These are phyloP conservation scores for Purpureocillium lavendulum DNA, from an alignment of 2,329 filamentous ascomycete genomes.

Conservation along the genomic window DNA sequence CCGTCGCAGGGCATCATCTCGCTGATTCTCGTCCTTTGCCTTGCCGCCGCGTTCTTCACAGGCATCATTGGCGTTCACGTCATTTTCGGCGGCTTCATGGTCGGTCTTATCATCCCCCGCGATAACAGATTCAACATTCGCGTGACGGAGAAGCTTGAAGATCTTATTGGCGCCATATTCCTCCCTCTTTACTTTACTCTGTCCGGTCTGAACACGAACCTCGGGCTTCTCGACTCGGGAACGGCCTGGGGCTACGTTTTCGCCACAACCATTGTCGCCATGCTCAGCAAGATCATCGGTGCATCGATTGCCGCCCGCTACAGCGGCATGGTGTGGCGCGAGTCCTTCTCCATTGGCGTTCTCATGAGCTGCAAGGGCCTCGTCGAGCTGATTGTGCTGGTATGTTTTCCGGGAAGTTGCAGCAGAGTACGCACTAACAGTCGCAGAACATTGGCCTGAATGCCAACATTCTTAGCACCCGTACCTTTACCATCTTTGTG, in stretches of 20 bases:
- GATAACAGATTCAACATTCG: slow-evolving; percentile 87
- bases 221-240: slow-evolving; percentile 74
- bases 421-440: not conserved
- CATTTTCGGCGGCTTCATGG: slow-evolving; percentile 88
- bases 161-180: slow-evolving; percentile 76
- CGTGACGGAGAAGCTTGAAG: slow-evolving; percentile 88
- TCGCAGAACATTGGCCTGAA: slow-evolving; percentile 64
- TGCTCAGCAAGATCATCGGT: slow-evolving; percentile 76
- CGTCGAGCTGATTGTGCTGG: slow-evolving; percentile 89
- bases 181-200: slow-evolving; percentile 89
- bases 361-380: slow-evolving; percentile 97
- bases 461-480: slow-evolving; percentile 68
- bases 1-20: slow-evolving; percentile 80
- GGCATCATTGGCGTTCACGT: slow-evolving; percentile 85
- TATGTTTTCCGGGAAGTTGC: slow-evolving; percentile 30
- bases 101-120: slow-evolving; percentile 83
- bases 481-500: slow-evolving; percentile 89
- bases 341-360: slow-evolving; percentile 78
- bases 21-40: slow-evolving; percentile 69
- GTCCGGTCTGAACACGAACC: slow-evolving; percentile 79
- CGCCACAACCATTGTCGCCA: slow-evolving; percentile 73
- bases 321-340: slow-evolving; percentile 79
- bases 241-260: slow-evolving; percentile 87
- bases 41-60: slow-evolving; percentile 79
- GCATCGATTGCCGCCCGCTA: slow-evolving; percentile 69